Base-by-base conservation (phyloP, 176 grass and related monocot genomes). In the Thinopyrum elongatum region DNA sequence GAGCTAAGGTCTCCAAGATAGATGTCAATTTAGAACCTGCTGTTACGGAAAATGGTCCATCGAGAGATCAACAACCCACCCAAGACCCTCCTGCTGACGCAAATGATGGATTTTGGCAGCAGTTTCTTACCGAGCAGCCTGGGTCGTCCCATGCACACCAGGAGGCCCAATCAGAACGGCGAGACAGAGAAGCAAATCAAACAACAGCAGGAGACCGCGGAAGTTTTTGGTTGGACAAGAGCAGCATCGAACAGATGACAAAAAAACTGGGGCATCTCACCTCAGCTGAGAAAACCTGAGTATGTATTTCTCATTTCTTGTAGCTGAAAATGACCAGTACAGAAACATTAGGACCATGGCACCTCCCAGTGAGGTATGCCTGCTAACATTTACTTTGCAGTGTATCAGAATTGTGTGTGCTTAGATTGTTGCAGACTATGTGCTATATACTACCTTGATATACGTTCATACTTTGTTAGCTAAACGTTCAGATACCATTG, bases 81-180 rank as follows among this genome's bases (percentile, higher is more conserved):
- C 64, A 74, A 76, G 65, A 82, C 55, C 68, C 47, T 31, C 70
- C 84, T 28, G 47, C 73, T 49, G 97, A 94, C 1, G 79, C 74
- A 82, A 99, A 99, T 5, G 97, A 99, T 83, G 82, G 88, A 8
- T 99, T 99, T 83, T 96, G 97, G 97, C 82, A 93, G 79, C 97
- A 99, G 80, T 96, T 99, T 88, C 92, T 96, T 85, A 92, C 88
- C 10, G 97, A 99, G 84, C 93, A 87, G 25, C 94, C 94, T 74
- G 94, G 86, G 10, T 86, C 38, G 1, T 78, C 77, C 27, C 82
- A 88, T 73, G 84, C 55, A 41, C 88, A 94, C 29, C 89, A 90
- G n/a, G 94, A 97, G 80, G 97, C 83, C 7, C 90, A 96, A 77
- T 94, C 92, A 28, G 92, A 92, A 81, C 71, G 94, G 72, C 86